phyloP scores from a whole-genome alignment of 441 rosid genomes.

The Arabidopsis lyrata region DNA sequence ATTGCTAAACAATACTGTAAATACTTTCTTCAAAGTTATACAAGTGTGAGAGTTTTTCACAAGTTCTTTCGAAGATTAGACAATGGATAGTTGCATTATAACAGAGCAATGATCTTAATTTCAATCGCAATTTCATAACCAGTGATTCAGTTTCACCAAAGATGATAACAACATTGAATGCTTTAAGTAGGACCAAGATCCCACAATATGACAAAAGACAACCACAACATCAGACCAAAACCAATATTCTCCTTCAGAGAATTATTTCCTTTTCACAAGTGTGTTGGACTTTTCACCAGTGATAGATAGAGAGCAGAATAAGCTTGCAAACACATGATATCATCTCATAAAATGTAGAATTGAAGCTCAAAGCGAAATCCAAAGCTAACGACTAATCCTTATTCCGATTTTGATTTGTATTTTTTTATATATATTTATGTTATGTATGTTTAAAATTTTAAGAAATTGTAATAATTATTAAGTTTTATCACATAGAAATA shows the following conservation, averaged over 20 bases:
- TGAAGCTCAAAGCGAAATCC: constrained; percentile 32
- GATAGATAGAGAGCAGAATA: not conserved
- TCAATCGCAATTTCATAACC: too few relatives aligned
- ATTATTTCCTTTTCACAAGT: not conserved
- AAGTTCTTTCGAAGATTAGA: too few relatives aligned
- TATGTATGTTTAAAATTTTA: too few relatives aligned
- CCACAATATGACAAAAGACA: not conserved
- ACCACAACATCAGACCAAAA: not conserved
- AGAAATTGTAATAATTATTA: too few relatives aligned
- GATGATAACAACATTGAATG: not conserved
- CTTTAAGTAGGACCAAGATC: not conserved
- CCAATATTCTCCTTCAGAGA: not conserved
- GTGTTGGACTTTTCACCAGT: not conserved
- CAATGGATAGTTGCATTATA: not conserved
- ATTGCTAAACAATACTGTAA: constrained; percentile 17
- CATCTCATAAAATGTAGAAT: constrained; percentile 16
- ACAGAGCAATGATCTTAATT: not conserved
- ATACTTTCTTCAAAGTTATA: constrained; percentile 16
- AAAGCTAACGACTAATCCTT: too few relatives aligned
- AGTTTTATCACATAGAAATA: too few relatives aligned
- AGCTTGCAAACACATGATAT: not conserved
- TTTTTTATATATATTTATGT: too few relatives aligned
- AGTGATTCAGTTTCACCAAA: not conserved
- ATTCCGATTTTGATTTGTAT: too few relatives aligned
- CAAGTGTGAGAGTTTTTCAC: not conserved